Conservation (phyloP, 2,329 filamentous ascomycete genomes). For the Dryadomyces quercivorus region DNA sequence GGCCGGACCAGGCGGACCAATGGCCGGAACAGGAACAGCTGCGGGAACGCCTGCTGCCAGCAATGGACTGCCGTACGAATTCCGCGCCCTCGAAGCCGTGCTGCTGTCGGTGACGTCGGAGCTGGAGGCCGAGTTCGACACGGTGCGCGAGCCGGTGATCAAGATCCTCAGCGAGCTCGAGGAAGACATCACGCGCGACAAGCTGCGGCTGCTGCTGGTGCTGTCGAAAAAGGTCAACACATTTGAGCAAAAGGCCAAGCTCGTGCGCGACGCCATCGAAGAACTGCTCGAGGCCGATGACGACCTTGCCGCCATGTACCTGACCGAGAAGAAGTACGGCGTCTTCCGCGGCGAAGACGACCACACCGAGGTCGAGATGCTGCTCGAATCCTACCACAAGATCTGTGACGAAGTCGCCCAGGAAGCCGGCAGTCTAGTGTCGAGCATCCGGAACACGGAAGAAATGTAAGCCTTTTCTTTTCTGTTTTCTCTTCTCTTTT, state of each 20-base stretch:
- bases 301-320: slow-evolving; percentile 87
- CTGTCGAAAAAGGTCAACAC: slow-evolving; percentile 92
- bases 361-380: slow-evolving; percentile 93
- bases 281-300: slow-evolving; percentile 94
- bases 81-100: slow-evolving; percentile 88
- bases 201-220: slow-evolving; percentile 79
- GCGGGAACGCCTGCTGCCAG: not conserved
- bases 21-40: too few species aligned
- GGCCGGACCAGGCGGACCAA: too few species aligned
- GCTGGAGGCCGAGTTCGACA: slow-evolving; percentile 87
- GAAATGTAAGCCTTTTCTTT: slow-evolving; percentile 60
- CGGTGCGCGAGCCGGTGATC: slow-evolving; percentile 84
- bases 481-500: not conserved
- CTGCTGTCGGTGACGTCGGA: slow-evolving; percentile 87
- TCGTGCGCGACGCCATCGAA: slow-evolving; percentile 89
- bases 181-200: slow-evolving; percentile 92
- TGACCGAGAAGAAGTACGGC: slow-evolving; percentile 76
- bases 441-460: slow-evolving; percentile 92
- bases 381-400: slow-evolving; percentile 95
- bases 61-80: slow-evolving; percentile 77
- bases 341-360: slow-evolving; percentile 65
- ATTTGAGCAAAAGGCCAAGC: slow-evolving; percentile 91
- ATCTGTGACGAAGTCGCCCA: slow-evolving; percentile 97
- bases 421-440: slow-evolving; percentile 83
- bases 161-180: slow-evolving; percentile 80